Evolutionary conservation across 192 early-diverging fungal genomes (phyloP).

Genomic region (Fimicolochytrium jonesii): DNA sequence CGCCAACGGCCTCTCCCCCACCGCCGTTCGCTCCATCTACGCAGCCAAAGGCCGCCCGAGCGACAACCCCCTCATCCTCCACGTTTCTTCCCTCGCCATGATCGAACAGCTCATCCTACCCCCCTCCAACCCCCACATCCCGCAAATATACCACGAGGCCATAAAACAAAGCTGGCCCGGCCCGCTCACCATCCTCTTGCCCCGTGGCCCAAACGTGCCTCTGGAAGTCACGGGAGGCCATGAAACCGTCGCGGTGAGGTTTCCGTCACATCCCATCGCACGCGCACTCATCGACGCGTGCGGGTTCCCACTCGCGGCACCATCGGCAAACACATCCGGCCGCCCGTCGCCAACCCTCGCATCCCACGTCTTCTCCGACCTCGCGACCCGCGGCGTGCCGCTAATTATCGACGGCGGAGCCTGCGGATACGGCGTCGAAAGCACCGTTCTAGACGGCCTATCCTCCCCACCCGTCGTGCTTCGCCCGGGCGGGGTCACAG

Average conservation of each 20-base stretch:
- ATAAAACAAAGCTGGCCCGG: constrained; percentile 87
- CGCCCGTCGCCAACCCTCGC: constrained; percentile 92
- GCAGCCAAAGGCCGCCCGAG: constrained; percentile 81
- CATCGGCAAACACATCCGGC: constrained; percentile 96
- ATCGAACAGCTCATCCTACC: constrained; percentile 62
- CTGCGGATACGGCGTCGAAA: constrained; percentile 87
- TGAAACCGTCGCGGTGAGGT: constrained; percentile 81
- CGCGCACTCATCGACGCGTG: constrained; percentile 78
- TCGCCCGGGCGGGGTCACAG: constrained; percentile 88
- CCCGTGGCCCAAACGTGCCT: constrained; percentile 67
- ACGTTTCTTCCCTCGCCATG: constrained; percentile 89
- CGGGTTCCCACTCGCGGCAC: constrained; percentile 91
- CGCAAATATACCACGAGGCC: constrained; percentile 61
- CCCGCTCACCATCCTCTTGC: constrained; percentile 85
- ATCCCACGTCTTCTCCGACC: constrained; percentile 79
- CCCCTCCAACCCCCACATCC: constrained; percentile 43
- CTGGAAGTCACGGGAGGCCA: constrained; percentile 78
- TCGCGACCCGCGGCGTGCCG: constrained; percentile 72
- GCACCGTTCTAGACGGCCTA: constrained; percentile 89
- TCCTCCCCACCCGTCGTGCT: constrained; percentile 70
- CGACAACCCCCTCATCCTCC: constrained; percentile 98
- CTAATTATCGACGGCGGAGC: constrained; percentile 87
- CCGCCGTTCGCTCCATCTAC: constrained; percentile 75
- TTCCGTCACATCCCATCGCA: constrained; percentile 89
- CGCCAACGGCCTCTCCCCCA: constrained; percentile 70